Evolutionary conservation across 2,329 filamentous ascomycete genomes (phyloP).

Genomic region (Fusarium subtropicale): DNA sequence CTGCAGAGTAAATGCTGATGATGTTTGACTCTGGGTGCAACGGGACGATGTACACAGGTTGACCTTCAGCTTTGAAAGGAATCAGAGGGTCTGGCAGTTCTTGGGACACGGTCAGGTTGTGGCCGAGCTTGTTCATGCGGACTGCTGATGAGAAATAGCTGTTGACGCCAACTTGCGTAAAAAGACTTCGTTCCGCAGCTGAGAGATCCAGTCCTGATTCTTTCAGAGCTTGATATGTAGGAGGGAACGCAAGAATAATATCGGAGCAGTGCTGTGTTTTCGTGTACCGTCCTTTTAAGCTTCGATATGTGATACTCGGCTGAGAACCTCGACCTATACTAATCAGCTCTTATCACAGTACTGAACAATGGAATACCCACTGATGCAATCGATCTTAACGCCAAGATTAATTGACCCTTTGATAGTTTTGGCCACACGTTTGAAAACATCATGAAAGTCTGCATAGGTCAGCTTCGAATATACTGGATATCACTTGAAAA

Average conservation of each 20-base stretch:
- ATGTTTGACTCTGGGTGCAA: not conserved
- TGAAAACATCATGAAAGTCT: conserved; percentile 1
- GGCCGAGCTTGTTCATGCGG: not conserved
- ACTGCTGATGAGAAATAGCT: conserved; percentile 7
- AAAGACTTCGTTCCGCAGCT: not conserved
- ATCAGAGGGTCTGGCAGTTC: not conserved
- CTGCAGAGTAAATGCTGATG: not conserved
- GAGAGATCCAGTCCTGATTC: not conserved
- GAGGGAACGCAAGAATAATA: not conserved
- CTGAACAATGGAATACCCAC: not conserved
- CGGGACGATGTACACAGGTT: not conserved
- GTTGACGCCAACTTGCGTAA: not conserved
- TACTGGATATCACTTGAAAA: not conserved
- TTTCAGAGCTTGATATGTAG: not conserved
- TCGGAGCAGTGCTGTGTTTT: conserved; percentile 1
- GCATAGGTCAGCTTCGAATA: no score
- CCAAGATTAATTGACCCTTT: not conserved
- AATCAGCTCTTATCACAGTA: not conserved
- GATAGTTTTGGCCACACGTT: not conserved
- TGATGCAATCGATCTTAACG: not conserved
- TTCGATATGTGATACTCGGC: not conserved
- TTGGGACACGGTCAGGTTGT: not conserved
- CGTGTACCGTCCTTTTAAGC: not conserved
- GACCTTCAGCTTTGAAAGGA: not conserved
- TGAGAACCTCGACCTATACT: not conserved